These are phyloP conservation scores for Vitis labrusca DNA, from an alignment of 164 flowering plant genomes.

Conservation along the genomic window DNA sequence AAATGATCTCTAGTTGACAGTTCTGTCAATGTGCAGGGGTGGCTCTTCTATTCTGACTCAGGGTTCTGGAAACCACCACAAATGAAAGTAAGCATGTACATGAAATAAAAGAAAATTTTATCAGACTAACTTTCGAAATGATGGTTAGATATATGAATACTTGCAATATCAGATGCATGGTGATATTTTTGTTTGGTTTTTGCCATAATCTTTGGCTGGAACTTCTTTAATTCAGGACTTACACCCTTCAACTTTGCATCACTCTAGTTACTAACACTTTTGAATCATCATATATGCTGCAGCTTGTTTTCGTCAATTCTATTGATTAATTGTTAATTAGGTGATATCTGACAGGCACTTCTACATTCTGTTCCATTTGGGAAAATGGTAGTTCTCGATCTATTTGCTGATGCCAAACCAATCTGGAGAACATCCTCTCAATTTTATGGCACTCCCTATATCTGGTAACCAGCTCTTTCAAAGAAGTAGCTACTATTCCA, in stretches of 20 bases:
- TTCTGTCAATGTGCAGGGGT: constrained; percentile 60
- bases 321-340: neutral
- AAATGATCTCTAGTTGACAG: constrained; percentile 7
- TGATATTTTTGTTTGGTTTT: neutral
- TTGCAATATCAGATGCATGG: neutral
- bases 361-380: constrained; percentile 95
- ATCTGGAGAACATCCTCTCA: constrained; percentile 86
- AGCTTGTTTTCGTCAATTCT: neutral
- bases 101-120: neutral
- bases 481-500: neutral
- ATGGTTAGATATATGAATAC: neutral
- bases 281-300: neutral
- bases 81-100: constrained; percentile 63
- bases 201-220: neutral
- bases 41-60: constrained; percentile 91
- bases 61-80: constrained; percentile 94
- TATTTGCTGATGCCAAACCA: constrained; percentile 96
- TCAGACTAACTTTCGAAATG: neutral
- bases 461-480: constrained; percentile 51
- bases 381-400: constrained; percentile 97
- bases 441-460: constrained; percentile 88
- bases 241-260: neutral
- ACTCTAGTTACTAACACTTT: neutral
- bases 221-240: neutral
- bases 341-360: constrained; percentile 69